phyloP scores from a whole-genome alignment of 768 basidiomycete genomes.

The Hebeloma cylindrosporum region DNA sequence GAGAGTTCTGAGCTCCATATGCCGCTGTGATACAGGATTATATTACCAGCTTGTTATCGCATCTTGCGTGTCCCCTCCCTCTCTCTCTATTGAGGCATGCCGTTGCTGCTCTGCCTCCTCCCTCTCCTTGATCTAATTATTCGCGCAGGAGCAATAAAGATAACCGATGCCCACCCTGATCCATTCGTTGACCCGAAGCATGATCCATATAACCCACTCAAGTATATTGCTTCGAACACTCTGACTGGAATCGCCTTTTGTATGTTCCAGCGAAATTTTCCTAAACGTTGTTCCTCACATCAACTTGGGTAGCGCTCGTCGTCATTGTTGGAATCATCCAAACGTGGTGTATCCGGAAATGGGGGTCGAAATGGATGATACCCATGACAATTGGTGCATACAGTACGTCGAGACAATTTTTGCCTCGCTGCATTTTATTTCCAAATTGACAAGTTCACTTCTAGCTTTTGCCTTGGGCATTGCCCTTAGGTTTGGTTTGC shows the following conservation, averaged over 20 bases:
- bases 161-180: constrained; percentile 29
- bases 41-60: neutral
- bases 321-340: constrained; percentile 44
- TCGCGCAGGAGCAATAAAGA: constrained; percentile 14
- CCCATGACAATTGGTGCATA: constrained; percentile 61
- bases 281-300: neutral
- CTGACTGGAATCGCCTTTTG: constrained; percentile 46
- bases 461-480: constrained; percentile 60
- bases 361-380: constrained; percentile 59
- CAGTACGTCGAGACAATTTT: constrained; percentile 34
- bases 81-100: neutral
- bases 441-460: neutral
- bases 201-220: constrained; percentile 52
- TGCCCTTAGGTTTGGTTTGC: constrained; percentile 54
- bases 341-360: constrained; percentile 40
- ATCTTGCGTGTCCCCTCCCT: constrained; percentile 3
- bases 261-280: constrained; percentile 1
- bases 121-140: constrained; percentile 11
- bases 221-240: constrained; percentile 54
- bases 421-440: neutral
- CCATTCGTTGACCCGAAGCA: constrained; percentile 50
- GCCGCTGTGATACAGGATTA: no score
- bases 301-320: constrained; percentile 31
- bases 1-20: no score
- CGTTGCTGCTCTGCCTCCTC: constrained; percentile 2